Conservation (phyloP, 768 basidiomycete species). For the Tylopilus rubrobrunneus region DNA sequence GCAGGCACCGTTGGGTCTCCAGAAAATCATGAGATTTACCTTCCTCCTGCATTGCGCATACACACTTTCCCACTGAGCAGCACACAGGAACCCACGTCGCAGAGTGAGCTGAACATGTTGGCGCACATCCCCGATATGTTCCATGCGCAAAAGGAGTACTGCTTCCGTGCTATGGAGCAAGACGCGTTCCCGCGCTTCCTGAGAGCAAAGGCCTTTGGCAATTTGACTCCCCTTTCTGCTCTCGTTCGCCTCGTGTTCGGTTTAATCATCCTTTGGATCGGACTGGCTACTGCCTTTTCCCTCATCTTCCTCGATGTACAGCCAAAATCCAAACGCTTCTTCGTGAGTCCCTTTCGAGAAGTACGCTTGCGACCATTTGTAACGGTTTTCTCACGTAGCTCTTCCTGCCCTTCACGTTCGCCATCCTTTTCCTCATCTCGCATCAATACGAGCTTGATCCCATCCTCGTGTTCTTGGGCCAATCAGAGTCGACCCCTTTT, state of each 20-base stretch:
- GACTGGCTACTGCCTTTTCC: slow-evolving; percentile 84
- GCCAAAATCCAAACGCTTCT: slow-evolving; percentile 89
- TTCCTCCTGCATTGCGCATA: slow-evolving; percentile 89
- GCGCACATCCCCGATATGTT: slow-evolving; percentile 96
- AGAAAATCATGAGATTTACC: slow-evolving; percentile 97
- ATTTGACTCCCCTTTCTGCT: slow-evolving; percentile 87
- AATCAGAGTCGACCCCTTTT: slow-evolving; percentile 97
- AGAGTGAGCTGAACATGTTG: slow-evolving; percentile 65
- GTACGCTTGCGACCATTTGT: not conserved
- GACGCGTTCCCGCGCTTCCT: slow-evolving; percentile 93
- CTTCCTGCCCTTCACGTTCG: slow-evolving; percentile 90
- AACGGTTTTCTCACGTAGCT: slow-evolving; percentile 47
- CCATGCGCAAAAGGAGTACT: slow-evolving; percentile 95
- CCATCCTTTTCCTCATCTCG: slow-evolving; percentile 86
- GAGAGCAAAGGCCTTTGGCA: slow-evolving; percentile 96
- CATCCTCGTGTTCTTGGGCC: slow-evolving; percentile 86
- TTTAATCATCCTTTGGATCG: slow-evolving; percentile 89
- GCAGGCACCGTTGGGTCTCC: slow-evolving; percentile 70
- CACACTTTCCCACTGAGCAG: slow-evolving; percentile 85
- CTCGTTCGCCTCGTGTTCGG: slow-evolving; percentile 84
- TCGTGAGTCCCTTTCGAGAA: slow-evolving; percentile 59
- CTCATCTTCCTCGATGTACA: slow-evolving; percentile 91
- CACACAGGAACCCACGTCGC: slow-evolving; percentile 64
- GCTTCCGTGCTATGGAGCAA: slow-evolving; percentile 94
- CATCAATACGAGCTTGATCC: slow-evolving; percentile 98